Evolutionary conservation across 495 filamentous ascomycete species (phyloP), one percentile per base, ranked within the genome.

Genomic region (Aspergillus cavernicola): DNA sequence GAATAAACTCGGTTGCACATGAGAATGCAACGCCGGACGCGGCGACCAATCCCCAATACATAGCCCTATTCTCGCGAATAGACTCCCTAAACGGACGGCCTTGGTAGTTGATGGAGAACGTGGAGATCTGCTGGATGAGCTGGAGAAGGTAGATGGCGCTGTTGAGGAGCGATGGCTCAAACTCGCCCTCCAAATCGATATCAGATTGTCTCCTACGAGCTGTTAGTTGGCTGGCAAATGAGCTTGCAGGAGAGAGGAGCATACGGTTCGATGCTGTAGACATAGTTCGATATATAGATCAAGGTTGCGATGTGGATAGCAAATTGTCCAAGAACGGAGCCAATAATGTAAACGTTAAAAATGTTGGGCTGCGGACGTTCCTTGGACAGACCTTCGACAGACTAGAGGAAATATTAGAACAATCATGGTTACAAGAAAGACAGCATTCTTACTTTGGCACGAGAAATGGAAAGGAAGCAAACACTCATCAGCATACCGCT

Each of bases 401-500:
- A 87, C 80, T 89, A 47, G 2, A 26, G 40, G 18, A 54, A 23
- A 32, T 33, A 58, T 76, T 57, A 74, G 62, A 41, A 46, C 19
- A 10, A 23, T 15, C 23, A 35, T 26, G 13, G n/a, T n/a, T 26
- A 18, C 6, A 28, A 7, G 8, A 10, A 2, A 16, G 29, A 39
- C 19, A 53, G 19, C 16, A 20, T 29, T 16, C 70, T 59, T 72
- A 86, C 85, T 81, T 87, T 92, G 33, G 93, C 93, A 38, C 93
- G 84, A 18, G 93, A 97, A 60, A 99, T 92, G 22, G 89, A 95
- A 64, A 99, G 74, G 78, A 97, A 99, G 78, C 93, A 99, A 45
- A 99, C 93, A 66, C 92, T 97, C 95, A 99, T 96, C 70, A 99
- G 82, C 90, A 99, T 97, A 59, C 93, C 93, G 58, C 90, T 96